Evolutionary conservation across 345 rosid species (phyloP).

Genomic region (Gynandropsis gynandra): DNA sequence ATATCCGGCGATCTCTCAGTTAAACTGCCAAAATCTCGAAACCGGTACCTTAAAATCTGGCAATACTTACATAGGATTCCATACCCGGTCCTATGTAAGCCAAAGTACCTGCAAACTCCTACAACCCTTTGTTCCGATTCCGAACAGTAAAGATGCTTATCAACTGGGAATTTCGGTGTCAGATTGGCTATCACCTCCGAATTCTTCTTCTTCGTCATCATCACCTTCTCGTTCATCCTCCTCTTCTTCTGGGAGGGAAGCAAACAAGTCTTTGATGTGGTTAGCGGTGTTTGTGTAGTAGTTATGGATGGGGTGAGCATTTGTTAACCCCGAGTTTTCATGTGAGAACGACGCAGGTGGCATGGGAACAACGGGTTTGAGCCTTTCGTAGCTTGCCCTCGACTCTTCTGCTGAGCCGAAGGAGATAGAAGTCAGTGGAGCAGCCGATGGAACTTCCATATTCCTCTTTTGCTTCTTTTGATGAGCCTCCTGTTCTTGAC

Average conservation of each 20-base stretch:
- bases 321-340: constrained; percentile 11
- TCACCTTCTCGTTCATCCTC: constrained; percentile 25
- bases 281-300: constrained; percentile 26
- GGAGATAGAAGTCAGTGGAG: constrained; percentile 28
- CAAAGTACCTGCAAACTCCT: too few species aligned
- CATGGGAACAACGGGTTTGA: constrained; percentile 24
- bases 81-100: too few species aligned
- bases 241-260: constrained; percentile 12
- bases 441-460: constrained; percentile 20
- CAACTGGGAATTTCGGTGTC: constrained; percentile 30
- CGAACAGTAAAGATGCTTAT: constrained; percentile 9
- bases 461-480: constrained; percentile 25
- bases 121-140: too few species aligned
- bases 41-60: too few species aligned
- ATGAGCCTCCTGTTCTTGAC: constrained; percentile 23
- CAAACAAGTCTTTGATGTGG: constrained; percentile 23
- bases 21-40: too few species aligned
- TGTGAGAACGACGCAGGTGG: constrained; percentile 16
- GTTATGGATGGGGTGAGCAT: constrained; percentile 12
- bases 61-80: too few species aligned
- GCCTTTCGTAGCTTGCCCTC: constrained; percentile 29
- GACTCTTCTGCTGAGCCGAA: constrained; percentile 31
- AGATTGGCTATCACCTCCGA: constrained; percentile 30
- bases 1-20: too few species aligned
- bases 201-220: constrained; percentile 23